These are phyloP conservation scores for Gynostemma pentaphyllum DNA, from an alignment of 306 rosid species.

Conservation along the genomic window DNA sequence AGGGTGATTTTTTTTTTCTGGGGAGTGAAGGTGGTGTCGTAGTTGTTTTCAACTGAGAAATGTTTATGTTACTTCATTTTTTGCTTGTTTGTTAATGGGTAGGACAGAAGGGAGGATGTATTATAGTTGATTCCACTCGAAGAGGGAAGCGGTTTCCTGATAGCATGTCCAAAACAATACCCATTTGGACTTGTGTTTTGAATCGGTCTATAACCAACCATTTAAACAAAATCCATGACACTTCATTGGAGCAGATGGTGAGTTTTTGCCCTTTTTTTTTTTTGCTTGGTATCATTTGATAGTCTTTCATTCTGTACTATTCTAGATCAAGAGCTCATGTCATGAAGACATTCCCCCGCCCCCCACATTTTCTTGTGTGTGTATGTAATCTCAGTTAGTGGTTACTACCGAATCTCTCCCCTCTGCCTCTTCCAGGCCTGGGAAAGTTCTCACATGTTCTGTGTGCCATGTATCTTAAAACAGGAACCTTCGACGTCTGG, in stretches of 20 bases:
- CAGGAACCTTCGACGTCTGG: slow-evolving; percentile 27
- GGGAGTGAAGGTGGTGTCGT: neutral
- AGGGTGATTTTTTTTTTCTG: neutral
- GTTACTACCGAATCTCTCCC: neutral
- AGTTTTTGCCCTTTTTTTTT: slow-evolving; percentile 13
- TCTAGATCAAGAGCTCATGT: neutral
- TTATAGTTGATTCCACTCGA: slow-evolving; percentile 80
- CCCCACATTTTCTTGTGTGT: neutral
- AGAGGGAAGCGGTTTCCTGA: slow-evolving; percentile 90
- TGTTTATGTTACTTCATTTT: neutral
- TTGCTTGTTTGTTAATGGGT: slow-evolving; percentile 27
- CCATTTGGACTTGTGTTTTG: slow-evolving; percentile 84
- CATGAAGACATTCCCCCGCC: too few species aligned
- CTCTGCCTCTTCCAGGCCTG: too few species aligned
- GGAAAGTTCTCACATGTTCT: neutral
- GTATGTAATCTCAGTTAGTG: neutral
- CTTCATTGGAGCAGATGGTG: slow-evolving; percentile 20
- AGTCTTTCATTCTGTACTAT: neutral
- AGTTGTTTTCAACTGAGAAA: neutral
- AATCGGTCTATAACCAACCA: slow-evolving; percentile 49
- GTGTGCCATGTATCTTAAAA: slow-evolving; percentile 10
- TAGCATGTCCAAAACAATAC: slow-evolving; percentile 93
- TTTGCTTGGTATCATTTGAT: neutral
- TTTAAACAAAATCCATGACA: slow-evolving; percentile 21
- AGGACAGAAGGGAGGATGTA: slow-evolving; percentile 82